A percentile compares a stretch with the other conserved stretches of the same genome.
Conservation (phyloP, 1,284 basidiomycete species). For the Trichosporon asahii region DNA sequence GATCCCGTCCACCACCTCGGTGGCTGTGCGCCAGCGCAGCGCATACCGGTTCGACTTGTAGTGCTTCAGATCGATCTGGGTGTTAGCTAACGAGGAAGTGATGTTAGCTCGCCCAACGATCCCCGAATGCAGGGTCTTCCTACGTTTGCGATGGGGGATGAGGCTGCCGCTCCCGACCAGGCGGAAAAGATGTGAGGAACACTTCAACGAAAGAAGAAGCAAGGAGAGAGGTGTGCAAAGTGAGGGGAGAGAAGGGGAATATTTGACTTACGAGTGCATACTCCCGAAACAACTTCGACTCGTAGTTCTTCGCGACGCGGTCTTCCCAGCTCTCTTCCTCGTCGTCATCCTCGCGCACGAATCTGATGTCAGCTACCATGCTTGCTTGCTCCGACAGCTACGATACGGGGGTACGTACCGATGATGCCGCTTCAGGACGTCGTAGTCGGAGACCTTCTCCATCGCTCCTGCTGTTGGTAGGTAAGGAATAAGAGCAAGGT, state of each 20-base stretch:
- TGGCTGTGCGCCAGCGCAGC: slow-evolving; percentile 84
- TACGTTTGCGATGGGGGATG: too few relatives aligned
- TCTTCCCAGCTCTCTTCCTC: slow-evolving; percentile 64
- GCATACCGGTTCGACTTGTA: slow-evolving; percentile 90
- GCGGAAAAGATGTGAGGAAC: too few relatives aligned
- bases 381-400: too few relatives aligned
- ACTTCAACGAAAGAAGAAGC: background rate
- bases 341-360: slow-evolving; percentile 67
- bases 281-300: slow-evolving; percentile 78
- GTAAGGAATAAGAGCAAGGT: background rate
- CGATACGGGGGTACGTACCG: slow-evolving; percentile 28
- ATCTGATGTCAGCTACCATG: slow-evolving; percentile 57
- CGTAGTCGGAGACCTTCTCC: slow-evolving; percentile 45
- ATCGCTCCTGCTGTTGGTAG: background rate
- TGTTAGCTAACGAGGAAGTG: background rate
- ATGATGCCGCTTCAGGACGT: slow-evolving; percentile 54
- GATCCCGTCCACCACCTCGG: slow-evolving; percentile 75
- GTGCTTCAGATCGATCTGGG: slow-evolving; percentile 79
- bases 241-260: background rate
- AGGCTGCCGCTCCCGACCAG: too few relatives aligned
- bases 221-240: background rate
- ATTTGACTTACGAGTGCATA: slow-evolving; percentile 62
- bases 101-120: too few relatives aligned
- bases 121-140: too few relatives aligned
- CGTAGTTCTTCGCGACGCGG: slow-evolving; percentile 78